Evolutionary conservation across 2,329 filamentous ascomycete genomes (phyloP), one percentile per base, ranked within the genome.

Genomic region (Pseudocercospora eumusae): DNA sequence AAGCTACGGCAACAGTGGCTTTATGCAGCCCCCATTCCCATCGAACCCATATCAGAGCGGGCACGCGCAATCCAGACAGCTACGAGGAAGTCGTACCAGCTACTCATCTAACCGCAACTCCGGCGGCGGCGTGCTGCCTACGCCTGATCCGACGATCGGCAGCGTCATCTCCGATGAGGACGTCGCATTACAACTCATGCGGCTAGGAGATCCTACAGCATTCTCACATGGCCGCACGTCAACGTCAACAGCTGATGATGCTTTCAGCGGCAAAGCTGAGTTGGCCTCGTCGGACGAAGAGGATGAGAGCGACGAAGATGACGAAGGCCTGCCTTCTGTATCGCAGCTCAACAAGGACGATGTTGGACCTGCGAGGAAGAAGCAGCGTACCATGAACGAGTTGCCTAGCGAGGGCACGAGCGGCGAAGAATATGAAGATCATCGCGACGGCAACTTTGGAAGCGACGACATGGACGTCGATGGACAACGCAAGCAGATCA

Each of bases 81-180:
- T 87, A 68, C 88, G 89, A 62, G 84, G 85, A 59, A 87, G 86
- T 77, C 80, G 70, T n/a, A 68, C 68, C n/a, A 68, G 65, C 47
- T 76, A 78, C 62, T 73, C 73, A 20, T 74, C 77, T 25, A 71
- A 77, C 62, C 76, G 79, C 61, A 74, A 77, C 50, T 78, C 77
- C 54, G 74, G 70, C 36, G 76, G 81, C 66, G 87, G 88, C 59
- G 85, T 96, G 69, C 81, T 97, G 66, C 93, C 93, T 20, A 99
- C 95, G 1, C 95, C 95, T 25, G 95, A 98, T 71, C 93, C 93
- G n/a, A 99, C 95, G 11, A 90, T 98, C 70, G 91, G 91, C 59
- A 98, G 93, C 78, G 96, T 92, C 76, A 93, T 99, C 76, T 98
- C 93, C 13, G 95, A 99, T 75, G 95, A 99, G 77, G 95, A 99